These are phyloP conservation scores for Ceratobasidium papillatum DNA, from an alignment of 1,284 basidiomycete genomes.

Conservation along the genomic window DNA sequence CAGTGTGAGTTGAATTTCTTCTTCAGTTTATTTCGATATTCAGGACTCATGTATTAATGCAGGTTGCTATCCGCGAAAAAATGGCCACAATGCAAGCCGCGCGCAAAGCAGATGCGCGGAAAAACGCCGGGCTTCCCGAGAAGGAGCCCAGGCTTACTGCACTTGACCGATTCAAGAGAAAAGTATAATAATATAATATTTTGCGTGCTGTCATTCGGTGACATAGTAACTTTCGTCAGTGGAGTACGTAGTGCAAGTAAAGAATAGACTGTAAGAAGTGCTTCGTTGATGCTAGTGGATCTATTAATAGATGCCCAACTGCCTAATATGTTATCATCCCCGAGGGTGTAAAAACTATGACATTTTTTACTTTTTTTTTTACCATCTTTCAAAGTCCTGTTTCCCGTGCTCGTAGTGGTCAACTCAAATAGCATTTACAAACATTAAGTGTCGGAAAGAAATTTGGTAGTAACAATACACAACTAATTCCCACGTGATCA, in stretches of 20 bases:
- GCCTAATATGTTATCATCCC: neutral
- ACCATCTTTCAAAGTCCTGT: neutral
- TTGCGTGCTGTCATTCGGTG: neutral
- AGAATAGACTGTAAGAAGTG: neutral
- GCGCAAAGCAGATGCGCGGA: constrained; percentile 53
- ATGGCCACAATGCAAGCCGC: constrained; percentile 59
- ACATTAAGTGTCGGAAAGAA: neutral
- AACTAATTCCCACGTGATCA: neutral
- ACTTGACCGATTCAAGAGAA: constrained; percentile 67
- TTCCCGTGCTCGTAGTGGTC: neutral
- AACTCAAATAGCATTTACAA: neutral
- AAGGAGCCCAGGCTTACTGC: constrained; percentile 58
- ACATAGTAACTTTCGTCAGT: neutral
- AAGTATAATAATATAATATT: neutral
- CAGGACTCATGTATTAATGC: neutral
- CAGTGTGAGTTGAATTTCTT: constrained; percentile 62
- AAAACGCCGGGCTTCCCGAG: constrained; percentile 54
- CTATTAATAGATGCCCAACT: neutral
- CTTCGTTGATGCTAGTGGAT: neutral
- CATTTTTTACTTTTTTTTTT: neutral
- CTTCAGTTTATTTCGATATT: neutral
- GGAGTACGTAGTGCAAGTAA: neutral
- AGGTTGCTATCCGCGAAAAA: constrained; percentile 75
- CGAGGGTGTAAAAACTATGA: neutral
- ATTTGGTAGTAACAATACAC: neutral